A percentile compares a stretch with the other conserved stretches of the same genome.
These are phyloP conservation scores for Mycena vitilis DNA, from an alignment of 768 basidiomycete genomes.

Conservation along the genomic window DNA sequence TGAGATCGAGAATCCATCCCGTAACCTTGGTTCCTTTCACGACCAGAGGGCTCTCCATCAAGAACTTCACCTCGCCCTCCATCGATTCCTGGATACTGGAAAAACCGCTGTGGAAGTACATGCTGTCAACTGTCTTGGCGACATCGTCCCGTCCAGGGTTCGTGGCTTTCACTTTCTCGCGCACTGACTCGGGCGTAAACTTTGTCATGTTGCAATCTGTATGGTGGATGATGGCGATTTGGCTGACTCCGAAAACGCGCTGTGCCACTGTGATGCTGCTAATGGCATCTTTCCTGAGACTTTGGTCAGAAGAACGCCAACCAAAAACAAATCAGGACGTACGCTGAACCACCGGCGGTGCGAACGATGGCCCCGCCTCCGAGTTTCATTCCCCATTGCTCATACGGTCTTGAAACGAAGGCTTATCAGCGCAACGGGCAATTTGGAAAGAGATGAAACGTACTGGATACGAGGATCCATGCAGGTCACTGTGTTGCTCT, in stretches of 20 bases:
- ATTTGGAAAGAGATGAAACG: neutral
- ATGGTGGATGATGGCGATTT: slow-evolving; percentile 66
- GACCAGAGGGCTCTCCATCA: slow-evolving; percentile 56
- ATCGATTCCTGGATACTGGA: slow-evolving; percentile 52
- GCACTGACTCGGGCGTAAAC: slow-evolving; percentile 53
- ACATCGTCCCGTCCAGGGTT: slow-evolving; percentile 38
- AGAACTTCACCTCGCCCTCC: slow-evolving; percentile 55
- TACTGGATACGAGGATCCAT: slow-evolving; percentile 69
- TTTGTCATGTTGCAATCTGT: slow-evolving; percentile 67
- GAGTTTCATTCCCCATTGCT: slow-evolving; percentile 57
- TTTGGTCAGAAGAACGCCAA: neutral
- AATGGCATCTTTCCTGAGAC: slow-evolving; percentile 57
- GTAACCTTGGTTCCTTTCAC: slow-evolving; percentile 54
- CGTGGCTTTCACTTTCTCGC: slow-evolving; percentile 49
- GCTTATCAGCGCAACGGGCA: neutral
- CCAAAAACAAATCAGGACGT: slow-evolving; percentile 34
- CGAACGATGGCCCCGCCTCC: slow-evolving; percentile 66
- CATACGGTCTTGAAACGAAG: slow-evolving; percentile 49
- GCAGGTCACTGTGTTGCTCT: slow-evolving; percentile 53
- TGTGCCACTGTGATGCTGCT: slow-evolving; percentile 64
- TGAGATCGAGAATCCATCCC: slow-evolving; percentile 64
- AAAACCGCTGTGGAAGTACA: slow-evolving; percentile 56
- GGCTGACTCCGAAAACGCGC: slow-evolving; percentile 58
- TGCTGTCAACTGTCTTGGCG: slow-evolving; percentile 47
- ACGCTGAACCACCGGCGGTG: slow-evolving; percentile 64